These are phyloP conservation scores for Citeromyces hawaiiensis DNA, from an alignment of 1,139 yeast species.

Conservation along the genomic window DNA sequence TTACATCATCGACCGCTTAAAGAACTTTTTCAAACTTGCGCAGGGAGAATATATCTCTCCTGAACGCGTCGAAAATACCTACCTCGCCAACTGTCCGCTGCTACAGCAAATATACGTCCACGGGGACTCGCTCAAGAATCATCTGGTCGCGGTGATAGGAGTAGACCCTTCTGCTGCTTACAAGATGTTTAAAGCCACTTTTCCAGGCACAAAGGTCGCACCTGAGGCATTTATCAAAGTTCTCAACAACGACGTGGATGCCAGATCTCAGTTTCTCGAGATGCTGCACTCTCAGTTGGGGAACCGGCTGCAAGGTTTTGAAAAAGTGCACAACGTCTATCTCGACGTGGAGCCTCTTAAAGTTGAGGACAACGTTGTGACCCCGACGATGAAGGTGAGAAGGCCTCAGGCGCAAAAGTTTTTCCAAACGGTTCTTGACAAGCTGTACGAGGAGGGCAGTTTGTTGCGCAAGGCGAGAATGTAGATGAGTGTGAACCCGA, in stretches of 20 bases:
- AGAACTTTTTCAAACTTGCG: slow-evolving; percentile 68
- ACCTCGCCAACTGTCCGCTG: slow-evolving; percentile 38
- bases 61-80: slow-evolving; percentile 58
- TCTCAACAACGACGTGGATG: slow-evolving; percentile 12
- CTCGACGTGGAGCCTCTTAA: slow-evolving; percentile 57
- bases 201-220: background rate
- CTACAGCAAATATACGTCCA: slow-evolving; percentile 47
- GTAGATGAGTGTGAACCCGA: too few relatives aligned
- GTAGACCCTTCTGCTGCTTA: slow-evolving; percentile 30
- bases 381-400: slow-evolving; percentile 69
- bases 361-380: slow-evolving; percentile 46
- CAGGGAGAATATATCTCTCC: slow-evolving; percentile 81
- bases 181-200: slow-evolving; percentile 11
- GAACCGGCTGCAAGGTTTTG: slow-evolving; percentile 33
- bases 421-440: slow-evolving; percentile 31
- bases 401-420: slow-evolving; percentile 42
- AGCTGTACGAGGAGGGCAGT: slow-evolving; percentile 47
- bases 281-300: slow-evolving; percentile 17
- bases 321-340: slow-evolving; percentile 46
- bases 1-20: slow-evolving; percentile 58
- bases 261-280: slow-evolving; percentile 15
- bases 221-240: slow-evolving; percentile 1
- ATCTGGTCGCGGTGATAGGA: slow-evolving; percentile 52
- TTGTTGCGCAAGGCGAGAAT: slow-evolving; percentile 1
- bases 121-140: slow-evolving; percentile 54